A percentile compares a stretch with the other conserved stretches of the same genome.
These are phyloP conservation scores for Phaeosphaeriaceae sp. DNA, from an alignment of 2,329 filamentous ascomycete genomes.

Conservation along the genomic window DNA sequence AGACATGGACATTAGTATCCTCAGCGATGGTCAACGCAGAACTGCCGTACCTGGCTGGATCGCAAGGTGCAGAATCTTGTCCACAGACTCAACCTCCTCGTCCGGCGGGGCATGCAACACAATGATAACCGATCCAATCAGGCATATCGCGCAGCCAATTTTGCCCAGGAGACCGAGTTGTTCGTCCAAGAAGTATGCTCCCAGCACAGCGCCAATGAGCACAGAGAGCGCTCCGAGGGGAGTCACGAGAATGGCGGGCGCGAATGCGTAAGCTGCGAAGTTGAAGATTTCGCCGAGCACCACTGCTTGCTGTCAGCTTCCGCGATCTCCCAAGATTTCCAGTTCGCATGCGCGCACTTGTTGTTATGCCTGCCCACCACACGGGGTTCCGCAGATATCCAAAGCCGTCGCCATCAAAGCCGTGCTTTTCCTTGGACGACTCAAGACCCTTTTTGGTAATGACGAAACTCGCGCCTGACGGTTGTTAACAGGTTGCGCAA, in stretches of 20 bases:
- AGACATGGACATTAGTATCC: conserved; percentile 17
- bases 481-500: conserved; percentile 17
- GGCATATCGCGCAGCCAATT: conserved; percentile 92
- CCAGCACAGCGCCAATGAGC: conserved; percentile 90
- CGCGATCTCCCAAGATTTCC: neutral
- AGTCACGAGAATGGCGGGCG: conserved; percentile 97
- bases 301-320: conserved; percentile 63
- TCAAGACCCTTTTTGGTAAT: conserved; percentile 98
- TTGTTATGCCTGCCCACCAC: conserved; percentile 95
- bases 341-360: conserved; percentile 65
- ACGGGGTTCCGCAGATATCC: conserved; percentile 92
- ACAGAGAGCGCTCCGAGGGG: conserved; percentile 93
- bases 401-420: conserved; percentile 96
- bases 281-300: conserved; percentile 93
- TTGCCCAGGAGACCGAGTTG: conserved; percentile 89
- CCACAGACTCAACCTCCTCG: conserved; percentile 87
- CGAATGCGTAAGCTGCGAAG: conserved; percentile 97
- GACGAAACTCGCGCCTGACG: conserved; percentile 88
- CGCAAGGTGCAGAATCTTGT: conserved; percentile 89
- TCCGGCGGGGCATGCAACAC: conserved; percentile 96
- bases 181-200: conserved; percentile 93
- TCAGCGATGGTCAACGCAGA: neutral
- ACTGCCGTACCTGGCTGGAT: conserved; percentile 77
- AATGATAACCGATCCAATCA: conserved; percentile 96
- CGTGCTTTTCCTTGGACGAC: conserved; percentile 87